These are phyloP conservation scores for Alternaria arbusti DNA, from an alignment of 2,329 filamentous ascomycete species.

Conservation along the genomic window DNA sequence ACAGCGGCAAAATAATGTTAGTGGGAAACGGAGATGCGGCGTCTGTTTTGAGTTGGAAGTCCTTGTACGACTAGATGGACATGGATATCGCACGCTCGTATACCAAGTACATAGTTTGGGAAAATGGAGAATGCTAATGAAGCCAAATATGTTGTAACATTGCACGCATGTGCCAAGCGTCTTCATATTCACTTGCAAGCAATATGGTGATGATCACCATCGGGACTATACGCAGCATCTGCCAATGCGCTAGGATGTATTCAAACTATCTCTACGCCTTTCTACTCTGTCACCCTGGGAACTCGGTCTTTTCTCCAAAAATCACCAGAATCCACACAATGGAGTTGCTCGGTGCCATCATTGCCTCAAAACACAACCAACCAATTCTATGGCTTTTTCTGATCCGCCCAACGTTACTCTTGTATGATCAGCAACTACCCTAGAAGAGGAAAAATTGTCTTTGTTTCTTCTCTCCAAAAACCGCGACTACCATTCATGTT, in stretches of 20 bases:
- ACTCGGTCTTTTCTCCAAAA: not conserved
- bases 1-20: constrained; percentile 62
- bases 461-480: not conserved
- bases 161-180: not conserved
- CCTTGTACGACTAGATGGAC: constrained; percentile 17
- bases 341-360: not conserved
- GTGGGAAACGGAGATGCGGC: not conserved
- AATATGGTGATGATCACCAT: not conserved
- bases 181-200: not conserved
- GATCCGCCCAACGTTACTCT: not conserved
- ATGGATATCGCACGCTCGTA: constrained; percentile 7
- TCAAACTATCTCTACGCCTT: not conserved
- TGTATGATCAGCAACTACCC: not conserved
- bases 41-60: not conserved
- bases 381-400: not conserved
- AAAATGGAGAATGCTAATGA: constrained; percentile 11
- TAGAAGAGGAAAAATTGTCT: not conserved
- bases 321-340: not conserved
- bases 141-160: not conserved
- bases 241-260: not conserved
- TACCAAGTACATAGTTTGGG: constrained; percentile 17
- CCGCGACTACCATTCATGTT: not conserved
- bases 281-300: not conserved
- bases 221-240: not conserved
- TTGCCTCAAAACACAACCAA: not conserved